phyloP scores from a whole-genome alignment of 306 rosid genomes.

The Gynostemma pentaphyllum region DNA sequence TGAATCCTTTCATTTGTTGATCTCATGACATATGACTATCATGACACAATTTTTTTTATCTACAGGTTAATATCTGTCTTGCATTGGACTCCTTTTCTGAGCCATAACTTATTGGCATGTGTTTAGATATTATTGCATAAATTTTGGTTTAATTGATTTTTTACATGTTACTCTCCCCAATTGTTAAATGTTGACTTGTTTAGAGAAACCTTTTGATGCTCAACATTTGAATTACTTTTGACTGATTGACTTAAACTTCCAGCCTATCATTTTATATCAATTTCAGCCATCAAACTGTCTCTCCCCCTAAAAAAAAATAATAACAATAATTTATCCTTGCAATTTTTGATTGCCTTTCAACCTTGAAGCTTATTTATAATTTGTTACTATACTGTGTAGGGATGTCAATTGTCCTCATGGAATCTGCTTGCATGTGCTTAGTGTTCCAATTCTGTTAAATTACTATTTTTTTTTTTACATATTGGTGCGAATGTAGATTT shows the following conservation, averaged over 20 bases:
- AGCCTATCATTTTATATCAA: neutral
- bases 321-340: neutral
- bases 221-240: neutral
- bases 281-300: neutral
- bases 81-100: neutral
- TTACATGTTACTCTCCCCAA: neutral
- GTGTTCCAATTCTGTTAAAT: too few species aligned
- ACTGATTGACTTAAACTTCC: neutral
- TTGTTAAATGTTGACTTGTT: too few species aligned
- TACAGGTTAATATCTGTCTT: neutral
- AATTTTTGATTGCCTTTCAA: neutral
- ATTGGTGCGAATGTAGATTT: too few species aligned
- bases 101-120: neutral
- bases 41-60: neutral
- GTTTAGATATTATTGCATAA: neutral
- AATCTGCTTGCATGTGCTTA: too few species aligned
- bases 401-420: too few species aligned
- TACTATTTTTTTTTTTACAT: too few species aligned
- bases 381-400: too few species aligned
- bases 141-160: too few species aligned
- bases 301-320: too few species aligned
- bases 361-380: too few species aligned
- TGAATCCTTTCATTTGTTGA: constrained; percentile 16
- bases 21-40: neutral
- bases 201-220: too few species aligned